Percentiles rank a stretch among this genome's conserved stretches.
These are phyloP conservation scores for Dioszegia aurantiaca DNA, from an alignment of 768 basidiomycete genomes.

Conservation along the genomic window DNA sequence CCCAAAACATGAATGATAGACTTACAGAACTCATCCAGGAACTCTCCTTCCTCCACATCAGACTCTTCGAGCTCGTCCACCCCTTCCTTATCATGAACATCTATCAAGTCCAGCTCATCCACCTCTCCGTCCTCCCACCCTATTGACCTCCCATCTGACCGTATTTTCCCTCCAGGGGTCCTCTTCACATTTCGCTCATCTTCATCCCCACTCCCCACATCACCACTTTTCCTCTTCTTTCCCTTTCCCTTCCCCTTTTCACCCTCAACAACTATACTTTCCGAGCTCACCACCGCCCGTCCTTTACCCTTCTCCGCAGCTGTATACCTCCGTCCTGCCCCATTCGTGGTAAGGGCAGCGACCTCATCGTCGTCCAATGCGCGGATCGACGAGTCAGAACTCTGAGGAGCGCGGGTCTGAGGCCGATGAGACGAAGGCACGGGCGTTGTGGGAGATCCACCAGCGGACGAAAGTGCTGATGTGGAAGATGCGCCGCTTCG, in stretches of 20 bases:
- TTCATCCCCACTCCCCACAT: background rate
- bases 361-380: background rate
- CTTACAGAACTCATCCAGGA: conserved; percentile 6
- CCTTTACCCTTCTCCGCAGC: conserved; percentile 18
- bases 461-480: background rate
- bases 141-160: conserved; percentile 11
- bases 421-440: background rate
- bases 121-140: conserved; percentile 12
- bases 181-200: background rate
- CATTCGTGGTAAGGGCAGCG: background rate
- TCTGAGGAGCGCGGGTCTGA: background rate
- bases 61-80: background rate
- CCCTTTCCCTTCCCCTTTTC: background rate
- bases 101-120: conserved; percentile 8
- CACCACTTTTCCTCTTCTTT: conserved; percentile 2
- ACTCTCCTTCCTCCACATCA: conserved; percentile 1
- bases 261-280: background rate
- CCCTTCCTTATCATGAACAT: conserved; percentile 17
- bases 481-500: background rate
- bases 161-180: no score
- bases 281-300: conserved; percentile 3
- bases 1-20: background rate
- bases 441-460: background rate
- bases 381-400: background rate
- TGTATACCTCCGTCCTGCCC: conserved; percentile 8